Evolutionary conservation across 768 basidiomycete genomes (phyloP).

Genomic region (Termitomyces sp.): DNA sequence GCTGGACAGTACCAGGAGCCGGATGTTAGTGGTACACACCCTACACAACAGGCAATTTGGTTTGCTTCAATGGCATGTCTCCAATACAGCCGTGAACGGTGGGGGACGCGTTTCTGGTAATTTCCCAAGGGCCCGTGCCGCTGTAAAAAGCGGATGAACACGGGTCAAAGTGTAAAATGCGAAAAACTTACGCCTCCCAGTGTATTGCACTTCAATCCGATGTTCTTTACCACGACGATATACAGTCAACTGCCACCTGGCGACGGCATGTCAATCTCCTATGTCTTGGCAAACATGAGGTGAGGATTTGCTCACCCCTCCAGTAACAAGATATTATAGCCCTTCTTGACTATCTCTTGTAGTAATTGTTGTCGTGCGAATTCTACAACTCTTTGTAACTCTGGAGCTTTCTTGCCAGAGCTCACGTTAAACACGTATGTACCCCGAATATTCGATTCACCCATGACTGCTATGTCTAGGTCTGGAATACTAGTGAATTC

Average conservation of each 20-base stretch:
- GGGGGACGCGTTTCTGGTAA: conserved; percentile 45
- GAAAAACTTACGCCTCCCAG: conserved; percentile 50
- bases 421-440: conserved; percentile 66
- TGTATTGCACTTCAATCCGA: conserved; percentile 70
- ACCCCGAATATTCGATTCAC: conserved; percentile 50
- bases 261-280: conserved; percentile 9
- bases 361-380: conserved; percentile 68
- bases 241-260: conserved; percentile 67
- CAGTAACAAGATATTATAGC: conserved; percentile 60
- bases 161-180: background rate
- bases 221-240: conserved; percentile 60
- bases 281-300: background rate
- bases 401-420: conserved; percentile 39
- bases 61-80: conserved; percentile 31
- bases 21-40: background rate
- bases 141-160: conserved; percentile 24
- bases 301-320: conserved; percentile 53
- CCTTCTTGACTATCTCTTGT: conserved; percentile 49
- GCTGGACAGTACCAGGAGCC: background rate
- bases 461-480: conserved; percentile 56
- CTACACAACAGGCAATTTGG: background rate
- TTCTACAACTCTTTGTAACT: conserved; percentile 51
- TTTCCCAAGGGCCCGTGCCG: conserved; percentile 55
- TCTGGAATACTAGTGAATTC: conserved; percentile 35
- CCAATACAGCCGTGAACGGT: conserved; percentile 68